Conservation (phyloP, 1,139 yeast genomes). For the Kurtzmaniella quercitrusa region DNA sequence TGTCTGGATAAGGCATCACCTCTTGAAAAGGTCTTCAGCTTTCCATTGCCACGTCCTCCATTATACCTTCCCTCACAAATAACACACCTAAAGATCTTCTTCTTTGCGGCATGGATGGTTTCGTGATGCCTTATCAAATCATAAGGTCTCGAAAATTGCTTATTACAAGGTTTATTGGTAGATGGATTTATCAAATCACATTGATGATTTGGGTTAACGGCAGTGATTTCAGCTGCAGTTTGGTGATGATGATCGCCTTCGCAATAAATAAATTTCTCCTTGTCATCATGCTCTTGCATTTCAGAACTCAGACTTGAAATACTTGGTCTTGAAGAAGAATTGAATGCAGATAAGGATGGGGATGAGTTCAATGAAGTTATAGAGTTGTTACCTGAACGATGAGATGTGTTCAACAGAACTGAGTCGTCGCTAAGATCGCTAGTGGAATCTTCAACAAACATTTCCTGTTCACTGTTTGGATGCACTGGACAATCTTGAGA, state of each 20-base stretch:
- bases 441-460: neutral
- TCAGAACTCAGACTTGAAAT: neutral
- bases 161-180: conserved; percentile 40
- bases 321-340: neutral
- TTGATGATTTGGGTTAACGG: conserved; percentile 33
- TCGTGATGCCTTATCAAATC: conserved; percentile 49
- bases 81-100: conserved; percentile 47
- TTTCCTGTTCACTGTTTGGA: neutral
- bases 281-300: neutral
- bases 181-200: conserved; percentile 56
- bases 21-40: conserved; percentile 49
- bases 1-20: conserved; percentile 50
- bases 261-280: neutral
- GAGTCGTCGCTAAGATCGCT: neutral
- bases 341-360: neutral
- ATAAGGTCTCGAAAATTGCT: conserved; percentile 46
- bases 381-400: neutral
- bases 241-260: conserved; percentile 9
- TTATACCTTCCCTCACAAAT: conserved; percentile 46
- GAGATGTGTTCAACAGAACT: neutral
- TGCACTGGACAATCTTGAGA: neutral
- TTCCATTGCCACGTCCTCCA: conserved; percentile 55
- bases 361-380: neutral
- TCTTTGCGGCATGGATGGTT: conserved; percentile 45
- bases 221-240: conserved; percentile 22